Evolutionary conservation across 805 yeast genomes (phyloP).

Genomic region (Komagataella kurtzmanii): DNA sequence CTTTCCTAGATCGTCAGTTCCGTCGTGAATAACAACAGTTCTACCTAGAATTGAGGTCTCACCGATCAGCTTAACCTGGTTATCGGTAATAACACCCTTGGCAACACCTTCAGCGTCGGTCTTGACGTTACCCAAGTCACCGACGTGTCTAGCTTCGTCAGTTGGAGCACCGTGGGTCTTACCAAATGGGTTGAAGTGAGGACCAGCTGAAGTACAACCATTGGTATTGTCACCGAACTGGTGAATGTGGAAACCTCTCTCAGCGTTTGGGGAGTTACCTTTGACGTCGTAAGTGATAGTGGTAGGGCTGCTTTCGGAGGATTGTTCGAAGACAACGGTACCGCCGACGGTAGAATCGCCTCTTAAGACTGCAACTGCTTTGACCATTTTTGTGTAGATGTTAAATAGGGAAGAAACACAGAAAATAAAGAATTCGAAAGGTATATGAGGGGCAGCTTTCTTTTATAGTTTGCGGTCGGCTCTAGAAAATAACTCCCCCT

Average conservation of each 20-base stretch:
- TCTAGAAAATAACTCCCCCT: not conserved
- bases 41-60: constrained; percentile 85
- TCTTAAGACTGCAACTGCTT: constrained; percentile 80
- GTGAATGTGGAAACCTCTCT: constrained; percentile 96
- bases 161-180: constrained; percentile 89
- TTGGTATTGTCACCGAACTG: constrained; percentile 98
- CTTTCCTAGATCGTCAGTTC: constrained; percentile 88
- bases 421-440: not conserved
- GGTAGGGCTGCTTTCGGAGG: constrained; percentile 67
- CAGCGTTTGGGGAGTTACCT: constrained; percentile 81
- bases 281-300: constrained; percentile 77
- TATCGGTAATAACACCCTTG: constrained; percentile 76
- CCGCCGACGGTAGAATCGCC: constrained; percentile 91
- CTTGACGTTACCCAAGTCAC: constrained; percentile 90
- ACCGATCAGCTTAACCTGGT: constrained; percentile 70
- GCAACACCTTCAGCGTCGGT: constrained; percentile 86
- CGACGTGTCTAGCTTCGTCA: constrained; percentile 74
- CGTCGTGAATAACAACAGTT: constrained; percentile 89
- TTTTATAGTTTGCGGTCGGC: not conserved
- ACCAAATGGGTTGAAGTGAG: constrained; percentile 88
- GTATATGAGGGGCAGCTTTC: not conserved
- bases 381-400: not conserved
- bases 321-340: constrained; percentile 77
- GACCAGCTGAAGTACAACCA: constrained; percentile 98
- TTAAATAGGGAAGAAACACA: not conserved